Evolutionary conservation across 2,329 filamentous ascomycete species (phyloP).

Genomic region (Fusarium nelsonii): DNA sequence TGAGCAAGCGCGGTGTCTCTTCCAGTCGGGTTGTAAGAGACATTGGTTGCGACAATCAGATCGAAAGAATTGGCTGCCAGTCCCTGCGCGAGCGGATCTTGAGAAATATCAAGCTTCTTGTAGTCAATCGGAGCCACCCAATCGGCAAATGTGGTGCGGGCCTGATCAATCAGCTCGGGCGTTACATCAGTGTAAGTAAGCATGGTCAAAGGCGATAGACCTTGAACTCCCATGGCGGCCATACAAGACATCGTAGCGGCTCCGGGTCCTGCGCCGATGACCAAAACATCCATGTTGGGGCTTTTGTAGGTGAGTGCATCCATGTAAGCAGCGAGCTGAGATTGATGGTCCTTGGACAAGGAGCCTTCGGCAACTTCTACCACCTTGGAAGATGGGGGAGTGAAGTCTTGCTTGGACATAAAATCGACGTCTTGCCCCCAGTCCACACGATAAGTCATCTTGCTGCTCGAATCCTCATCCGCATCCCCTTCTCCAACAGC

Average conservation of each 20-base stretch:
- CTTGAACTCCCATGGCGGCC: not conserved
- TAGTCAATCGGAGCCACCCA: not conserved
- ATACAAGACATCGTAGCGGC: not conserved
- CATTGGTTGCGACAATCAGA: not conserved
- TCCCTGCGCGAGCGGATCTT: slow-evolving; percentile 3
- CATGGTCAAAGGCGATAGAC: not conserved
- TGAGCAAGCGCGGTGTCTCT: not conserved
- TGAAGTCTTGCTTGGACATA: not conserved
- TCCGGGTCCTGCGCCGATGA: not conserved
- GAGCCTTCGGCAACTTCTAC: not conserved
- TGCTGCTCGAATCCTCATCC: not conserved
- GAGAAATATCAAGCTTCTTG: slow-evolving; percentile 9
- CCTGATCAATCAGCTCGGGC: not conserved
- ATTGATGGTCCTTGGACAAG: not conserved
- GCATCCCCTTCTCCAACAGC: slow-evolving; percentile 2
- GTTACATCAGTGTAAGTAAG: not conserved
- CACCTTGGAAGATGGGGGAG: not conserved
- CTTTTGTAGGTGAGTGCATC: slow-evolving; percentile 3
- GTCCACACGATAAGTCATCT: slow-evolving; percentile 5
- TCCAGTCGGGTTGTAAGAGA: not conserved
- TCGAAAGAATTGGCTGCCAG: not conserved
- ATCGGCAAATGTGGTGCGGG: not conserved
- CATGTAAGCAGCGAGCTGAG: not conserved
- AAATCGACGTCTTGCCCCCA: slow-evolving; percentile 8
- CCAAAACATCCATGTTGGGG: not conserved